phyloP scores from a whole-genome alignment of 371 early-diverging fungal species.

The Rhizopus stolonifer region DNA sequence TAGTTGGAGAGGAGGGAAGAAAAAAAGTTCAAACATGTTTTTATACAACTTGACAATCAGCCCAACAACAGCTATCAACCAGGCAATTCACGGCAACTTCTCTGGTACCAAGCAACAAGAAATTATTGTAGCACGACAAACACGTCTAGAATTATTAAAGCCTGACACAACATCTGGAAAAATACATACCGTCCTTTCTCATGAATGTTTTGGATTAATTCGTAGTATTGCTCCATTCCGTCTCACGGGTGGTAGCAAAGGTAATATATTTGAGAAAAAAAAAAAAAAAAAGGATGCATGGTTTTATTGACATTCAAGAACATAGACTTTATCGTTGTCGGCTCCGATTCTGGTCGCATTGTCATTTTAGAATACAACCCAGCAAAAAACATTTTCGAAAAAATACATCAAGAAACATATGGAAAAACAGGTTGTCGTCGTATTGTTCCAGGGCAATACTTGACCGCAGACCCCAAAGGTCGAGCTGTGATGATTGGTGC shows the following conservation, averaged over 20 bases:
- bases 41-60: constrained; percentile 91
- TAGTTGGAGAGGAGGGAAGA: neutral
- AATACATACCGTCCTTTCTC: constrained; percentile 68
- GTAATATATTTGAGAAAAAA: too few species aligned
- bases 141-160: constrained; percentile 78
- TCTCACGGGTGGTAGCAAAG: constrained; percentile 74
- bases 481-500: constrained; percentile 95
- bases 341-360: constrained; percentile 91
- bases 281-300: too few species aligned
- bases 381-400: constrained; percentile 69
- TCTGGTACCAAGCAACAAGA: constrained; percentile 92
- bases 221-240: constrained; percentile 78
- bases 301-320: too few species aligned
- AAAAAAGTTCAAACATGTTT: constrained; percentile 61
- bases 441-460: constrained; percentile 92
- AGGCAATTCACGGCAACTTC: constrained; percentile 90
- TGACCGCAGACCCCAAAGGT: constrained; percentile 95
- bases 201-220: constrained; percentile 87
- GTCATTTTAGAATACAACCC: constrained; percentile 90
- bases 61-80: constrained; percentile 75
- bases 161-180: constrained; percentile 85
- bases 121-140: constrained; percentile 80
- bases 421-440: constrained; percentile 94
- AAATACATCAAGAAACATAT: constrained; percentile 91
- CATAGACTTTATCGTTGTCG: constrained; percentile 92